These are phyloP conservation scores for Tetracentron sinense DNA, from an alignment of 164 flowering plant genomes.

Conservation along the genomic window DNA sequence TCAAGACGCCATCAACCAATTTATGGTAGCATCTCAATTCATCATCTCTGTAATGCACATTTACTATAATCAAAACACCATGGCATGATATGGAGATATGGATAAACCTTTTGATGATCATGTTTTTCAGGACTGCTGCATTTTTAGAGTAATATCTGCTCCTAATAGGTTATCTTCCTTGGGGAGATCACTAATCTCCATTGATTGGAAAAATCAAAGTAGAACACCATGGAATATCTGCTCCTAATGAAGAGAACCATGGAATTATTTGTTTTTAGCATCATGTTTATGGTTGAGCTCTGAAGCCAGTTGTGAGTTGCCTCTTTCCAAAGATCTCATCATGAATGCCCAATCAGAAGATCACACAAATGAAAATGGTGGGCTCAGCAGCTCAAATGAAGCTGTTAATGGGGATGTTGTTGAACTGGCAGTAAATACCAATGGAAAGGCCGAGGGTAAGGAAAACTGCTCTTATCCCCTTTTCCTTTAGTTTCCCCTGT, in stretches of 20 bases:
- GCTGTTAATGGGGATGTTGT: not conserved
- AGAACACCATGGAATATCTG: too few relatives aligned
- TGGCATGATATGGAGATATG: not conserved
- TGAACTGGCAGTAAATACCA: not conserved
- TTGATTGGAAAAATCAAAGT: too few relatives aligned
- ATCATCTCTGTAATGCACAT: not conserved
- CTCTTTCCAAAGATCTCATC: slow-evolving; percentile 4
- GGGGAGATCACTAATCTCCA: slow-evolving; percentile 3
- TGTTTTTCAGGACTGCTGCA: slow-evolving; percentile 6
- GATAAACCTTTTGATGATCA: not conserved
- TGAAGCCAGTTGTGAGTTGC: not conserved
- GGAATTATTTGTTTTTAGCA: not conserved
- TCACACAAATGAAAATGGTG: not conserved
- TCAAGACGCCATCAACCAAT: not conserved
- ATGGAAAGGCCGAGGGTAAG: slow-evolving; percentile 8
- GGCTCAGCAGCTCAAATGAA: not conserved
- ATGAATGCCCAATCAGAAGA: slow-evolving; percentile 7
- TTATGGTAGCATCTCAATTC: not conserved
- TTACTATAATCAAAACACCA: not conserved
- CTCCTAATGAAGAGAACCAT: not conserved
- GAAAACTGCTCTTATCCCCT: not conserved
- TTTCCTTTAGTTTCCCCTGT: not conserved
- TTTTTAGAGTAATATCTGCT: not conserved
- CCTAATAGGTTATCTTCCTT: not conserved
- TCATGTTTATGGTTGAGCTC: not conserved